Conservation (phyloP, 2,329 filamentous ascomycete genomes). For the Exophiala aquamarina region DNA sequence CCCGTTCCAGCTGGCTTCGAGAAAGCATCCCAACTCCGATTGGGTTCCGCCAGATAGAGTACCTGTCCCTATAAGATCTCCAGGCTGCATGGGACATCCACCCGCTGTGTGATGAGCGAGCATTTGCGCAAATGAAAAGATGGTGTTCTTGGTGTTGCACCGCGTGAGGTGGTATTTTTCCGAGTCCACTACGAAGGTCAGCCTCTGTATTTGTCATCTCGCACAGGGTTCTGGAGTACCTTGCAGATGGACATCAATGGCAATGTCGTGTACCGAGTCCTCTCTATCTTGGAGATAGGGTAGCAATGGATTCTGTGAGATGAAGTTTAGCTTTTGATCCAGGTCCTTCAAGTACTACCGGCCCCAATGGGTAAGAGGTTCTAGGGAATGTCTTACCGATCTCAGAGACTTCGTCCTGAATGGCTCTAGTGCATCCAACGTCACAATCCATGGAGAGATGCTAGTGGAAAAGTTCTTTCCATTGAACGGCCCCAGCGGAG, state of each 20-base stretch:
- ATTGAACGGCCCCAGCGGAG: constrained; percentile 15
- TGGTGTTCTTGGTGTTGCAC: background rate
- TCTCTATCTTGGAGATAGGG: background rate
- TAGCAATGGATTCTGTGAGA: background rate
- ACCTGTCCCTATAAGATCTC: constrained; percentile 7
- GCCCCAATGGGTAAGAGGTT: background rate
- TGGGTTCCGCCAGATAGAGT: constrained; percentile 3
- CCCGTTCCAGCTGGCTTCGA: background rate
- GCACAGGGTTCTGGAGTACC: background rate
- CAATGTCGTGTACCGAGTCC: constrained; percentile 1
- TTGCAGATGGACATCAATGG: background rate
- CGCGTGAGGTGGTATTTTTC: background rate
- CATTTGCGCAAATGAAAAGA: constrained; percentile 9
- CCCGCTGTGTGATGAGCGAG: constrained; percentile 7
- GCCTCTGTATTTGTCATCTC: background rate
- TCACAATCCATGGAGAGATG: constrained; percentile 12
- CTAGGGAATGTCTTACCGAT: background rate
- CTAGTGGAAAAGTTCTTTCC: constrained; percentile 15
- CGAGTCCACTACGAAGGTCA: background rate
- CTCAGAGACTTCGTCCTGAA: background rate
- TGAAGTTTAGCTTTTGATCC: too few species aligned
- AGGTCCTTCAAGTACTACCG: too few species aligned
- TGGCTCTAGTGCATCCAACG: constrained; percentile 12
- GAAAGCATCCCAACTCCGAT: constrained; percentile 3
- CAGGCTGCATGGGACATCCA: constrained; percentile 2